These are phyloP conservation scores for Monosporascus sp. DNA, from an alignment of 2,329 filamentous ascomycete genomes.

Conservation along the genomic window DNA sequence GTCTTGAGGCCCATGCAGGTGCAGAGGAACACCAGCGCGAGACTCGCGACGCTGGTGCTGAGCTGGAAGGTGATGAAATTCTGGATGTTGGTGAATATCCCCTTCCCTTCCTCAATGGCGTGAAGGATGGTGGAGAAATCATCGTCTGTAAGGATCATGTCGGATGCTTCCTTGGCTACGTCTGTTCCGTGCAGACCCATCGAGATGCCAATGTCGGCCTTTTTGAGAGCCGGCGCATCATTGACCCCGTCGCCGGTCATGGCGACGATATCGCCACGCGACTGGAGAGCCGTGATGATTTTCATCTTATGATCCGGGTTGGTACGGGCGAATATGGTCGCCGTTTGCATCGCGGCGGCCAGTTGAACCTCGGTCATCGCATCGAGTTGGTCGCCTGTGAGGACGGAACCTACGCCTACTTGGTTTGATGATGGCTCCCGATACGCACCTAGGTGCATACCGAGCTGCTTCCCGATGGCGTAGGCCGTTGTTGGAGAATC, in stretches of 20 bases:
- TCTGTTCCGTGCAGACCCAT: slow-evolving; percentile 96
- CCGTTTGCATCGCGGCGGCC: slow-evolving; percentile 76
- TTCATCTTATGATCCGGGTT: slow-evolving; percentile 98
- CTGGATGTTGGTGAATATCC: slow-evolving; percentile 99
- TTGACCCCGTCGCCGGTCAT: slow-evolving; percentile 99
- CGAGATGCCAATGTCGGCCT: slow-evolving; percentile 93
- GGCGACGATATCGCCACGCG: slow-evolving; percentile 90
- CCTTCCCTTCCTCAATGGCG: slow-evolving; percentile 97
- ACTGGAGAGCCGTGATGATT: slow-evolving; percentile 86
- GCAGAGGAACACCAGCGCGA: slow-evolving; percentile 87
- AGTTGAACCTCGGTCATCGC: slow-evolving; percentile 82
- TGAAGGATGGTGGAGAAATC: slow-evolving; percentile 88
- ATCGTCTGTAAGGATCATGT: slow-evolving; percentile 88
- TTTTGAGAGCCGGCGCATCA: slow-evolving; percentile 92
- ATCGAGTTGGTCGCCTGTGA: slow-evolving; percentile 90
- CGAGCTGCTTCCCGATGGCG: slow-evolving; percentile 90
- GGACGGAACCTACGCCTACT: slow-evolving; percentile 62
- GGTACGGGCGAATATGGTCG: slow-evolving; percentile 92
- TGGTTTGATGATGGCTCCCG: slow-evolving; percentile 49
- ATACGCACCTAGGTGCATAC: slow-evolving; percentile 70
- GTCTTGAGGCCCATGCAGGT: slow-evolving; percentile 91
- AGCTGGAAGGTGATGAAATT: slow-evolving; percentile 99
- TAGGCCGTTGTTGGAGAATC: slow-evolving; percentile 93
- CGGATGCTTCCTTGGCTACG: slow-evolving; percentile 92
- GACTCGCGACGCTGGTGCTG: slow-evolving; percentile 89